phyloP scores from a whole-genome alignment of 164 flowering plant species.

The Berberis vulgaris region DNA sequence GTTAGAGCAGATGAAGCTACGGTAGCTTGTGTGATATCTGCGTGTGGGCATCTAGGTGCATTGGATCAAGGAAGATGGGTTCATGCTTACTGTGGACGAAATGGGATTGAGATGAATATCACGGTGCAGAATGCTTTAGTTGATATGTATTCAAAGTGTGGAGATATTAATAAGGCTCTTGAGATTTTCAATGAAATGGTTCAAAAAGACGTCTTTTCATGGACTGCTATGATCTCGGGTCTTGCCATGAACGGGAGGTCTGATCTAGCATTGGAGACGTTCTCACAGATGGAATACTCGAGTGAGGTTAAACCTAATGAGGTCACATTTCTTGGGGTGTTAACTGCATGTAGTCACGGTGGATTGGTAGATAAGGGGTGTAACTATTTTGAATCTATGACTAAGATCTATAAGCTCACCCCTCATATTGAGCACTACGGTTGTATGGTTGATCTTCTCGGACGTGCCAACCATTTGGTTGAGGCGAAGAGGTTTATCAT shows the following conservation, averaged over 20 bases:
- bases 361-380: constrained; percentile 26
- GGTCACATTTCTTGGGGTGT: constrained; percentile 27
- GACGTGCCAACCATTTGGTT: constrained; percentile 26
- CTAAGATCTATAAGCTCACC: constrained; percentile 15
- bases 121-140: constrained; percentile 18
- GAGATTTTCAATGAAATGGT: constrained; percentile 19
- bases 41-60: constrained; percentile 24
- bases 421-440: constrained; percentile 28
- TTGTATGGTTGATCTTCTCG: constrained; percentile 33
- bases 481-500: constrained; percentile 21
- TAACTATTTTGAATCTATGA: constrained; percentile 19
- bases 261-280: constrained; percentile 18
- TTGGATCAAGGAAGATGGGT: constrained; percentile 25
- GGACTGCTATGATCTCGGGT: constrained; percentile 31
- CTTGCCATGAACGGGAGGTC: constrained; percentile 27
- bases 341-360: constrained; percentile 33
- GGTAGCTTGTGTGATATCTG: constrained; percentile 22
- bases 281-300: constrained; percentile 18
- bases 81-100: constrained; percentile 18
- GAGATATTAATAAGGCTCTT: constrained; percentile 21
- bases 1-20: constrained; percentile 20
- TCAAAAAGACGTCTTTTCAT: constrained; percentile 23
- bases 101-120: constrained; percentile 14
- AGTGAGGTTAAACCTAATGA: constrained; percentile 24
- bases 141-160: constrained; percentile 38